phyloP scores from a whole-genome alignment of 306 rosid species.

The Trifolium repens region DNA sequence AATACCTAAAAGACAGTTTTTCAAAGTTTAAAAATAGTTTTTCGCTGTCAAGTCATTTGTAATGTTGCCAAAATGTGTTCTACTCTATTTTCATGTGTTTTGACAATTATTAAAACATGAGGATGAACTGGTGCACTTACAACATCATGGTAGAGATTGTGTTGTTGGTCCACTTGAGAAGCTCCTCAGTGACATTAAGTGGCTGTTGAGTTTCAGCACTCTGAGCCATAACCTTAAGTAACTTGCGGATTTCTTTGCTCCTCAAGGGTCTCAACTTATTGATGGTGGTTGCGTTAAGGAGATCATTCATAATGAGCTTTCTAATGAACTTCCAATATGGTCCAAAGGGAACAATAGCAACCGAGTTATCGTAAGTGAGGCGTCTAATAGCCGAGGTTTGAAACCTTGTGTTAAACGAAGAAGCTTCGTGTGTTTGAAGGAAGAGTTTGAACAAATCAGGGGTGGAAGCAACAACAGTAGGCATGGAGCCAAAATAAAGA shows the following conservation, averaged over 20 bases:
- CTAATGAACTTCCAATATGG: constrained; percentile 54
- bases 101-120: no score
- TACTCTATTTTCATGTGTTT: no score
- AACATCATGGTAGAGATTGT: constrained; percentile 51
- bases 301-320: constrained; percentile 49
- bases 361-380: constrained; percentile 46
- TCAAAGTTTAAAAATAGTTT: no score
- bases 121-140: no score
- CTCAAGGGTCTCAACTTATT: constrained; percentile 37
- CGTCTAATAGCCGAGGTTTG: constrained; percentile 35
- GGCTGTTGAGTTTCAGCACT: constrained; percentile 36
- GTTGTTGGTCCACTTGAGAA: constrained; percentile 43
- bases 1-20: no score
- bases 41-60: no score
- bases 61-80: no score
- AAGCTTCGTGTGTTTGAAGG: constrained; percentile 51
- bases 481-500: constrained; percentile 54
- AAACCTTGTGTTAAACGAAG: constrained; percentile 40
- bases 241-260: constrained; percentile 35
- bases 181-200: constrained; percentile 47
- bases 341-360: constrained; percentile 53
- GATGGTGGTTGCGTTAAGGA: constrained; percentile 42
- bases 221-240: constrained; percentile 33
- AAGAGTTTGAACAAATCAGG: constrained; percentile 50
- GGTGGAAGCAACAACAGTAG: constrained; percentile 44